These are phyloP conservation scores for Rhodotorula taiwanensis DNA, from an alignment of 768 basidiomycete genomes.

Conservation along the genomic window DNA sequence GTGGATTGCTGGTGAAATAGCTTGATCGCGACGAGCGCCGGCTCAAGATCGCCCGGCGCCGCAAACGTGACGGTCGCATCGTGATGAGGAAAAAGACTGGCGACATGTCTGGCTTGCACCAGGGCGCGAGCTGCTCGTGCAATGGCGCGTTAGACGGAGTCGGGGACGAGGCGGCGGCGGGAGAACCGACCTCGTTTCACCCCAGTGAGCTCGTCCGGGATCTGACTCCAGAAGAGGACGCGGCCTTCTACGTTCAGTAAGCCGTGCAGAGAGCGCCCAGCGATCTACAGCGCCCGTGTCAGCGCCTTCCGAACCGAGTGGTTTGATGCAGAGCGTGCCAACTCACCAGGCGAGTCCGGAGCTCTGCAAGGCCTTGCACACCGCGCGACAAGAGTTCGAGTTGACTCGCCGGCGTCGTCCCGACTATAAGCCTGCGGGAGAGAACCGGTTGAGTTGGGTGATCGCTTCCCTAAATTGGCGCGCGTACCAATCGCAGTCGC, in stretches of 20 bases:
- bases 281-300: not conserved
- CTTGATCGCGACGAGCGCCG: not conserved
- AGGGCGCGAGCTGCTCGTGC: conserved; percentile 7
- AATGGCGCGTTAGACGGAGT: too few species aligned
- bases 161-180: not conserved
- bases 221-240: not conserved
- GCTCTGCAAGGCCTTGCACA: conserved; percentile 3
- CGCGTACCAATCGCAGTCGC: conserved; percentile 13
- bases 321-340: not conserved
- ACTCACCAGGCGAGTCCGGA: not conserved
- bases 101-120: conserved; percentile 14
- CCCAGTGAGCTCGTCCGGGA: conserved; percentile 6
- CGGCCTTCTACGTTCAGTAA: conserved; percentile 1
- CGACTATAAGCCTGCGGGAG: conserved; percentile 14
- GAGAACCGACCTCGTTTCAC: conserved; percentile 20
- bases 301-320: too few species aligned
- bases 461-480: too few species aligned
- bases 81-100: not conserved
- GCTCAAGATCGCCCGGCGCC: conserved; percentile 1
- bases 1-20: not conserved
- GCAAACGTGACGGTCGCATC: not conserved
- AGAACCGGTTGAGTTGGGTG: too few species aligned
- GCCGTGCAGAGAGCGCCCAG: not conserved
- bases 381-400: not conserved
- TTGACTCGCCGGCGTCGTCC: not conserved